A percentile compares a stretch with the other conserved stretches of the same genome.
phyloP scores from a whole-genome alignment of 805 yeast species.

The Wickerhamomyces sydowiorum region DNA sequence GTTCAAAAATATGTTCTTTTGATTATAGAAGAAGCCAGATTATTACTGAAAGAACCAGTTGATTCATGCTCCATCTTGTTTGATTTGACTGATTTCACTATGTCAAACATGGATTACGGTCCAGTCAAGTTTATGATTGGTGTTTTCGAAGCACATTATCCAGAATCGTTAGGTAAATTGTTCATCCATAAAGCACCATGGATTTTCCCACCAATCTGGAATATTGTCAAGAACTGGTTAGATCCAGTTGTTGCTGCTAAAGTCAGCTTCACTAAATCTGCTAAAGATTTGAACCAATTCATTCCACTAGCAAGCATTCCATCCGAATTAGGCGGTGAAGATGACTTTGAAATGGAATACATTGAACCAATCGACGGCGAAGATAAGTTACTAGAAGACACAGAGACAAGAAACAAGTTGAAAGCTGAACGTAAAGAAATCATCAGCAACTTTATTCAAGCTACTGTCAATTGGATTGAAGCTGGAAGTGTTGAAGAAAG shows the following conservation, averaged over 20 bases:
- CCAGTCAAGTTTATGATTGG: constrained; percentile 87
- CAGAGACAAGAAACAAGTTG: constrained; percentile 39
- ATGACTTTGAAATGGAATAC: constrained; percentile 52
- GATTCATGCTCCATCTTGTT: constrained; percentile 82
- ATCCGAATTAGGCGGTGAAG: constrained; percentile 68
- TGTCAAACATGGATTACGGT: constrained; percentile 88
- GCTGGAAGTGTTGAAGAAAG: constrained; percentile 46
- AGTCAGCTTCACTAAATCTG: constrained; percentile 72
- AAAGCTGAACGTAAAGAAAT: constrained; percentile 49
- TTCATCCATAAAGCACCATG: constrained; percentile 94
- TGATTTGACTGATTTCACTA: constrained; percentile 80
- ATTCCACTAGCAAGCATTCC: constrained; percentile 62
- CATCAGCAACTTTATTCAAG: constrained; percentile 47
- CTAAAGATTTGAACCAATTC: constrained; percentile 59
- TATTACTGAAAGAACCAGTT: constrained; percentile 65
- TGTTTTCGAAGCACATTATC: constrained; percentile 94
- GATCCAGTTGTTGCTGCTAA: constrained; percentile 96
- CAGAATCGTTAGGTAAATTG: constrained; percentile 82
- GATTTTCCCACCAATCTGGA: constrained; percentile 95
- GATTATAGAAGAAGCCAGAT: constrained; percentile 76
- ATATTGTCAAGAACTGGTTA: constrained; percentile 84
- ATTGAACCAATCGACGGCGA: constrained; percentile 53
- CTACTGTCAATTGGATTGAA: constrained; percentile 78
- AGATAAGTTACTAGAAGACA: constrained; percentile 42
- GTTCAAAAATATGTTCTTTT: constrained; percentile 70